Percentiles rank a stretch among this genome's conserved stretches.
Evolutionary conservation across 176 grass and related monocot genomes (phyloP).

Genomic region (Ananas comosus): DNA sequence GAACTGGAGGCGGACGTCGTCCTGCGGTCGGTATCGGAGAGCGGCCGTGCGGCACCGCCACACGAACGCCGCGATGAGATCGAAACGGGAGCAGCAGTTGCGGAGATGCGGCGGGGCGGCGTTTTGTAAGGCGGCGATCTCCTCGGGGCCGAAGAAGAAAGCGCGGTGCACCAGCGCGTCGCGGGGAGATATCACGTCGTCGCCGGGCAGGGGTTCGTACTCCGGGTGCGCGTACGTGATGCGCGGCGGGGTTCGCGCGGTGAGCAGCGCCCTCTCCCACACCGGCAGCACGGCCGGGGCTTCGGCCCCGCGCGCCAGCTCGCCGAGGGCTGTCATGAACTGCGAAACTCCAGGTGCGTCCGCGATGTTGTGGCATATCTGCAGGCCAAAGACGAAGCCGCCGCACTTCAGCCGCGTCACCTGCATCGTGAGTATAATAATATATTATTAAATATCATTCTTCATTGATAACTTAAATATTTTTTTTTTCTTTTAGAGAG

Average conservation of each 20-base stretch:
- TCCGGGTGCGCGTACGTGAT: slow-evolving; percentile 18
- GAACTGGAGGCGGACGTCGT: slow-evolving; percentile 13
- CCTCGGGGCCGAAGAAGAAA: slow-evolving; percentile 25
- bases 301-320: slow-evolving; percentile 11
- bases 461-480: too few species aligned
- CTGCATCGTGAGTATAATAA: neutral
- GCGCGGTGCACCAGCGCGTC: slow-evolving; percentile 5
- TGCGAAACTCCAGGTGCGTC: slow-evolving; percentile 17
- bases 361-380: slow-evolving; percentile 17
- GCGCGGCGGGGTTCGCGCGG: slow-evolving; percentile 1
- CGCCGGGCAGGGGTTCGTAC: neutral
- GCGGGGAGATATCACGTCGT: neutral
- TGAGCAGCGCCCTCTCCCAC: slow-evolving; percentile 10
- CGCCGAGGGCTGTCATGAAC: slow-evolving; percentile 5
- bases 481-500: too few species aligned
- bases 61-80: slow-evolving; percentile 15
- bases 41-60: slow-evolving; percentile 19
- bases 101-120: neutral
- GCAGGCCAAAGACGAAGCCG: slow-evolving; percentile 16
- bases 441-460: too few species aligned
- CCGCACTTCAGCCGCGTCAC: slow-evolving; percentile 16
- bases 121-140: slow-evolving; percentile 3
- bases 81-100: slow-evolving; percentile 13
- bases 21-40: slow-evolving; percentile 12
- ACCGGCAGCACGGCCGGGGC: slow-evolving; percentile 16